Conservation (phyloP, 805 yeast genomes). For the Ogataea corticis region DNA sequence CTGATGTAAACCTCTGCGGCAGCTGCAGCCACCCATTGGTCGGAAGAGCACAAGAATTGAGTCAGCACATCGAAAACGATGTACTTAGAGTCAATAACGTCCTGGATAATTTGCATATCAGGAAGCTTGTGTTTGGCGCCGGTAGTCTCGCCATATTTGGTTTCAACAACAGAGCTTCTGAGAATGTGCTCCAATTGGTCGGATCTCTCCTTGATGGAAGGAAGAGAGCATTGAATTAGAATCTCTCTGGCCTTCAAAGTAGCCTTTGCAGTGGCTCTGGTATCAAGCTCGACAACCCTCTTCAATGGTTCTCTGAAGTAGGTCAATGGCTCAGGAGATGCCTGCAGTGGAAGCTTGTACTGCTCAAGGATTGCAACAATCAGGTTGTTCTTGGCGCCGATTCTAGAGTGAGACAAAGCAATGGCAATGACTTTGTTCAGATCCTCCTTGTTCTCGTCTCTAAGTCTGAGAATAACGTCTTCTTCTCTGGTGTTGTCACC, state of each 20-base stretch:
- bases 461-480: slow-evolving; percentile 79
- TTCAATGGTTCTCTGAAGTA: slow-evolving; percentile 72
- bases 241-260: slow-evolving; percentile 95
- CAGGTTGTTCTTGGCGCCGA: slow-evolving; percentile 89
- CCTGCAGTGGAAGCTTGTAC: slow-evolving; percentile 77
- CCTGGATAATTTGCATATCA: slow-evolving; percentile 73
- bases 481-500: slow-evolving; percentile 81
- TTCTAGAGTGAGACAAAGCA: slow-evolving; percentile 88
- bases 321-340: slow-evolving; percentile 65
- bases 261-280: slow-evolving; percentile 89
- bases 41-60: slow-evolving; percentile 81
- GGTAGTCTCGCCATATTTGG: slow-evolving; percentile 81
- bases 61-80: slow-evolving; percentile 94
- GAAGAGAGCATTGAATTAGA: slow-evolving; percentile 93
- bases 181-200: slow-evolving; percentile 97
- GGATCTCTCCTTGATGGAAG: slow-evolving; percentile 92
- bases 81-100: slow-evolving; percentile 94
- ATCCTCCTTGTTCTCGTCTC: slow-evolving; percentile 84
- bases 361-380: slow-evolving; percentile 80
- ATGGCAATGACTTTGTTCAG: slow-evolving; percentile 68
- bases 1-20: slow-evolving; percentile 96
- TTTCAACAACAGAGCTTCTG: slow-evolving; percentile 85
- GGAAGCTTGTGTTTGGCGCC: slow-evolving; percentile 79
- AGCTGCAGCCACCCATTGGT: slow-evolving; percentile 89
- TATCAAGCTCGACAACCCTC: slow-evolving; percentile 81